Conservation (phyloP, 202 grass and related monocot genomes). For the Eragrostis tef region DNA sequence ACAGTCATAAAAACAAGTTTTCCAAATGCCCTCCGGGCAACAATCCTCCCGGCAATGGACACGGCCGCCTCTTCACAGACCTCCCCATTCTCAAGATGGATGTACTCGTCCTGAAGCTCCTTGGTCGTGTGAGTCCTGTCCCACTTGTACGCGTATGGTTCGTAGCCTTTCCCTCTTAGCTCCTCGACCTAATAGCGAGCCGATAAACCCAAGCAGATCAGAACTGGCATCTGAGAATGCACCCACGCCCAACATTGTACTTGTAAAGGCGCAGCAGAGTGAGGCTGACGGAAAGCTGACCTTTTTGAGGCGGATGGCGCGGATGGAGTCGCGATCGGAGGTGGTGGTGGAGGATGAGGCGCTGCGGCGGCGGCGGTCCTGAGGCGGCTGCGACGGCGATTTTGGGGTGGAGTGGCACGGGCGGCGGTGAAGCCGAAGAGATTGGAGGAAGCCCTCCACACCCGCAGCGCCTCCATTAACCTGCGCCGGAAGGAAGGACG, state of each 20-base stretch:
- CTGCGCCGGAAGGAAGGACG: not conserved
- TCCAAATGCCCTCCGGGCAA: conserved; percentile 89
- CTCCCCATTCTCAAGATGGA: conserved; percentile 73
- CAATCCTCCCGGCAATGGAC: conserved; percentile 78
- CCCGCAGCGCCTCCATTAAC: conserved; percentile 72
- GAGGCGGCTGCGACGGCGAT: conserved; percentile 35
- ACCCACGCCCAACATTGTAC: not conserved
- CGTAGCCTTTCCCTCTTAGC: conserved; percentile 78
- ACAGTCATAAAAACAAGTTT: conserved; percentile 92
- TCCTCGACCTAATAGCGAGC: conserved; percentile 71
- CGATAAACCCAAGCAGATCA: conserved; percentile 2
- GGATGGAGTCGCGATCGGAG: conserved; percentile 93
- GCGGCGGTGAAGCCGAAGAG: conserved; percentile 61
- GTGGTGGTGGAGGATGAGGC: conserved; percentile 63
- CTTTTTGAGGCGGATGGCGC: conserved; percentile 92
- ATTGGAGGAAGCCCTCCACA: conserved; percentile 76
- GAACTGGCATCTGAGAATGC: not conserved
- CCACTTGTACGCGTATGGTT: conserved; percentile 96
- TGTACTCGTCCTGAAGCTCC: conserved; percentile 76
- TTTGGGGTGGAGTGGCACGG: conserved; percentile 44
- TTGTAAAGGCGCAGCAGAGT: conserved; percentile 9
- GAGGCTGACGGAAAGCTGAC: conserved; percentile 18
- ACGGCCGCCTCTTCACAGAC: conserved; percentile 60
- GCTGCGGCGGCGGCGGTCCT: conserved; percentile 65
- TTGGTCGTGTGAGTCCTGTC: conserved; percentile 78